Evolutionary conservation across 164 flowering plant species (phyloP), one percentile per base, ranked within the genome.

Genomic region (Warburgia ugandensis): DNA sequence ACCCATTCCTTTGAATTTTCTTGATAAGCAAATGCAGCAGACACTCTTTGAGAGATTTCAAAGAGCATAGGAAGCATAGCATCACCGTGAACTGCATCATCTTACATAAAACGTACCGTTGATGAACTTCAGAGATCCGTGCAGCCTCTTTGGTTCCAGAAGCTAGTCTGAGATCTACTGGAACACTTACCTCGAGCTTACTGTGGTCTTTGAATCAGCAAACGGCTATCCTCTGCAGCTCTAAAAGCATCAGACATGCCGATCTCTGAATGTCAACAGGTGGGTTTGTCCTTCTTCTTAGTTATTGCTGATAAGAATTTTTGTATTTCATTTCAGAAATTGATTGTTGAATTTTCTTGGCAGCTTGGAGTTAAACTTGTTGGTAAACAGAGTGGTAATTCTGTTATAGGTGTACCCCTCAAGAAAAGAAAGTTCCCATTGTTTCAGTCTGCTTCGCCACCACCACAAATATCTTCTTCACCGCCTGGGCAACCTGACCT

Each of bases 391-490:
- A 66, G 65, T 71, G 60, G 80, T 65, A 63, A 60, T 64, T 56
- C 55, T 56, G 35, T 52, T 64, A 66, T 68, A 48, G 75, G 71
- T 64, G 59, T 80, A 47, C 86, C 86, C 32, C 61, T 80, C 55
- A 80, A 80, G 75, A 80, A 80, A 64, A 68, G 86, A 59, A 73
- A 68, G 67, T 60, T 62, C 42, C 72, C 61, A 0, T 48, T 76
- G 16, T 37, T 70, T 17, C 50, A 37, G 20, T 58, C 77, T 25
- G 48, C 71, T 25, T 71, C 80, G 14, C 74, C 79, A 44, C 54
- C 72, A 3, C 35, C 70, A 23, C 65, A 63, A 55, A 70, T 45
- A 29, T 32, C 52, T 17, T 29, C 61, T 33, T 41, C 63, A 45
- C 17, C 10, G 0, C 48, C 59, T 0, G 65, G 14, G 17, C 68